Conservation (phyloP, 2,329 filamentous ascomycete genomes). For the Colletotrichum nymphaeae region DNA sequence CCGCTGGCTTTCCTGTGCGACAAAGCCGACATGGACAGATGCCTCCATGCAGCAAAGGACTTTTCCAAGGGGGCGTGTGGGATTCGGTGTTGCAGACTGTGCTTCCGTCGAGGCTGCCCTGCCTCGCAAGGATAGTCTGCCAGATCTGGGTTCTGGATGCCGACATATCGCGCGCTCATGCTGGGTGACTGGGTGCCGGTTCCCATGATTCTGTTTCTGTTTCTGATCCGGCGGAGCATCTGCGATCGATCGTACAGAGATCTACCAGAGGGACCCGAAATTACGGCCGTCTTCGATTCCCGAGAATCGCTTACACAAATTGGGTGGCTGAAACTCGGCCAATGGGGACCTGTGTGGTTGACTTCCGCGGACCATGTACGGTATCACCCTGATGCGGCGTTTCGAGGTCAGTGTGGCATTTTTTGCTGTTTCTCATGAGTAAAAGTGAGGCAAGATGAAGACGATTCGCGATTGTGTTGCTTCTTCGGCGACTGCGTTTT, state of each 20-base stretch:
- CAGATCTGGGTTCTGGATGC: constrained; percentile 3
- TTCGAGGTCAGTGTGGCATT: background rate
- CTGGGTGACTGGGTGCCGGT: background rate
- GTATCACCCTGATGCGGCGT: too few relatives aligned
- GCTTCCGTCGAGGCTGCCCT: too few relatives aligned
- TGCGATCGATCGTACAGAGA: constrained; percentile 28
- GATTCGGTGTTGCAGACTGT: background rate
- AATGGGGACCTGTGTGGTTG: background rate
- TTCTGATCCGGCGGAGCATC: constrained; percentile 25
- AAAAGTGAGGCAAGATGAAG: background rate
- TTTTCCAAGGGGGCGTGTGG: background rate
- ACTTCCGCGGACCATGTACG: background rate
- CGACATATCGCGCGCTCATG: background rate
- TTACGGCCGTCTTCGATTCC: background rate
- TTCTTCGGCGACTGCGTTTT: background rate
- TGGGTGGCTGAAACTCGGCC: constrained; percentile 28
- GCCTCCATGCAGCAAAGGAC: background rate
- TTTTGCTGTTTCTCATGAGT: background rate
- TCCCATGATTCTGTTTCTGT: constrained; percentile 9
- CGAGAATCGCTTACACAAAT: constrained; percentile 28
- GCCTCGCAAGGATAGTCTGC: background rate
- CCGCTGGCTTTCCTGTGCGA: background rate
- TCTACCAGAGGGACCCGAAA: background rate
- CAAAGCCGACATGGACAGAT: background rate
- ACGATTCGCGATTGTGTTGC: background rate